Evolutionary conservation across 192 early-diverging fungal genomes (phyloP).

Genomic region (Backusella australiensis): DNA sequence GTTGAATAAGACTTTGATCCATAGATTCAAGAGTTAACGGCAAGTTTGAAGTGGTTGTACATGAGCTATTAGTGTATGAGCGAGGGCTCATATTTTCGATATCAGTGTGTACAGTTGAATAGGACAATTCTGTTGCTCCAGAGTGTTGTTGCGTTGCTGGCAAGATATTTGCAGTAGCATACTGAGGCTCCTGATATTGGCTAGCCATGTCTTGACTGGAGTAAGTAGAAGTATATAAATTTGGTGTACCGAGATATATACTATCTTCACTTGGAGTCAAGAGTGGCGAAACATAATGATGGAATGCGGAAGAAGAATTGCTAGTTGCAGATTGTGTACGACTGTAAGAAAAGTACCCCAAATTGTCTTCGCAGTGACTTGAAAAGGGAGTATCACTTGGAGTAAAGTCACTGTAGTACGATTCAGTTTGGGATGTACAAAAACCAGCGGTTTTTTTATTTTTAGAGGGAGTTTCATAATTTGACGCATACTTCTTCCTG

Average conservation of each 20-base stretch:
- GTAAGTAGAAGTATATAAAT: neutral
- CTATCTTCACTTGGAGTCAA: neutral
- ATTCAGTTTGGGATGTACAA: neutral
- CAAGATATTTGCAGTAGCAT: neutral
- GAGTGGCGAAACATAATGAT: neutral
- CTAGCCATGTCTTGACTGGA: neutral
- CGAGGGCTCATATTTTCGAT: neutral
- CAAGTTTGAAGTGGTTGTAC: neutral
- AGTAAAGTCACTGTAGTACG: neutral
- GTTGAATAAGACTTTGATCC: neutral
- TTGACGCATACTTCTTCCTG: neutral
- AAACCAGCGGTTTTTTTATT: neutral
- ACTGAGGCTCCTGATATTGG: neutral
- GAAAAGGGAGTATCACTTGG: neutral
- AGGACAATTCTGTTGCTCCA: neutral
- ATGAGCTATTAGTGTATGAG: neutral
- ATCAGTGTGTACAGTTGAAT: neutral
- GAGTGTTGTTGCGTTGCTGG: neutral
- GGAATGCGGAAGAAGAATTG: neutral
- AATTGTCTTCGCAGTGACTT: neutral
- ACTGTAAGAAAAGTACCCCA: neutral
- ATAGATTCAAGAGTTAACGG: neutral
- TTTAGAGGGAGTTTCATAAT: conserved; percentile 10
- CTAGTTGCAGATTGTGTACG: neutral
- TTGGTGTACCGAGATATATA: neutral